Conservation (phyloP, 2,329 filamentous ascomycete genomes). For the Aureobasidium subglaciale region DNA sequence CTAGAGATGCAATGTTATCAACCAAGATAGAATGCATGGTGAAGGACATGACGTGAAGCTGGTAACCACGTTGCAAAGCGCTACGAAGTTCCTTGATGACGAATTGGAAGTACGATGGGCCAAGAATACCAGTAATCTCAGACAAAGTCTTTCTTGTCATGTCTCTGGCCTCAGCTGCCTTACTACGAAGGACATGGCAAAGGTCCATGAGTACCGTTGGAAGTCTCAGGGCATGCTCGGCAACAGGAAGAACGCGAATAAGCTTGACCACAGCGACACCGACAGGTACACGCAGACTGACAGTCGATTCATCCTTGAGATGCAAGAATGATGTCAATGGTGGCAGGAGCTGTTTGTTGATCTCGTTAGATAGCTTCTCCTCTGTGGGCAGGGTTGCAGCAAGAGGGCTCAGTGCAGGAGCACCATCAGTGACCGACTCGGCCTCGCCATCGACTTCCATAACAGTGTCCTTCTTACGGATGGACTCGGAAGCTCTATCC, state of each 20-base stretch:
- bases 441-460: neutral
- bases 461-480: neutral
- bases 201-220: constrained; percentile 85
- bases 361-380: constrained; percentile 48
- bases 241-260: constrained; percentile 67
- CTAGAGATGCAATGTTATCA: constrained; percentile 61
- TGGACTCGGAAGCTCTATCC: constrained; percentile 28
- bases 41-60: constrained; percentile 89
- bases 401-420: constrained; percentile 18
- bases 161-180: constrained; percentile 80
- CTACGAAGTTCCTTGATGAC: constrained; percentile 85
- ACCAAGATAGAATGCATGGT: constrained; percentile 90
- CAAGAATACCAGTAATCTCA: constrained; percentile 74
- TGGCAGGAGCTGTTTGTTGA: constrained; percentile 69
- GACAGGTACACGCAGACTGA: constrained; percentile 85
- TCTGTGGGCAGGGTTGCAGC: constrained; percentile 37
- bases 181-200: constrained; percentile 84
- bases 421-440: neutral
- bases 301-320: constrained; percentile 88
- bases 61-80: constrained; percentile 77
- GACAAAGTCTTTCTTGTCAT: constrained; percentile 82
- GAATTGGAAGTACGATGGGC: constrained; percentile 78
- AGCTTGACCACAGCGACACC: constrained; percentile 85
- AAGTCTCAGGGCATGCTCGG: constrained; percentile 65
- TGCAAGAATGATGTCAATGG: constrained; percentile 78